Base-by-base conservation (phyloP, 305 asterid genomes). In the Solanum hybrid region DNA sequence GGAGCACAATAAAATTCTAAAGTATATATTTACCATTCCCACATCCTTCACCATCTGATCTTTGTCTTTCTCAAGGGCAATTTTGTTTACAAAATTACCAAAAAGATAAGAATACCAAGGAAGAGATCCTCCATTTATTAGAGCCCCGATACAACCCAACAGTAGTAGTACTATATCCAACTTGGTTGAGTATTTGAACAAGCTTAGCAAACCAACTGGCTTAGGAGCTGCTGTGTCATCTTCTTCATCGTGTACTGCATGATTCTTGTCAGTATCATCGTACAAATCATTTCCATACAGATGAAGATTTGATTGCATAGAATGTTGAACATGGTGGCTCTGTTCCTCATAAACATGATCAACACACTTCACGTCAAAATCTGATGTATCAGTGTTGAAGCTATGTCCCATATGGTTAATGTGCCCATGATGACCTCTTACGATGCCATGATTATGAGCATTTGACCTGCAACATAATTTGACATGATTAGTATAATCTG, bases 91-190 rank as follows among this genome's bases (percentile, higher is more conserved):
- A 86, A 96, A 93, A 37, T 87, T 78, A 14, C 99, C 98, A 15
- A 96, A 95, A 77, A 96, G 96, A 91, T 36, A 93, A 20, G 98
- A 96, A 91, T 96, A 96, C 98, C 98, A 96, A 90, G 98, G 98
- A 85, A 96, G 97, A 37, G 99, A 95, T 41, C 99, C 99, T 82
- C 99, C 99, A 79, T 96, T 95, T 90, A 96, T 93, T 2, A 96
- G 76, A 90, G 98, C 97, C 89, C 99, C 98, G n/a, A 96, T 57
- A 87, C 96, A 93, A 78, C 99, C 99, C 80, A 96, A 93, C 61
- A 95, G 61, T 51, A 96, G 94, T 10, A 96, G 94, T 37, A 95
- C 15, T 45, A 94, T 77, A 91, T 96, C 99, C 61, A 94, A 89
- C 92, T 91, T 94, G 37, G 95, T 94, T 13, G 99, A 92, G 88